Conservation (phyloP, 2,329 filamentous ascomycete species). For the Cladosporium sp. region DNA sequence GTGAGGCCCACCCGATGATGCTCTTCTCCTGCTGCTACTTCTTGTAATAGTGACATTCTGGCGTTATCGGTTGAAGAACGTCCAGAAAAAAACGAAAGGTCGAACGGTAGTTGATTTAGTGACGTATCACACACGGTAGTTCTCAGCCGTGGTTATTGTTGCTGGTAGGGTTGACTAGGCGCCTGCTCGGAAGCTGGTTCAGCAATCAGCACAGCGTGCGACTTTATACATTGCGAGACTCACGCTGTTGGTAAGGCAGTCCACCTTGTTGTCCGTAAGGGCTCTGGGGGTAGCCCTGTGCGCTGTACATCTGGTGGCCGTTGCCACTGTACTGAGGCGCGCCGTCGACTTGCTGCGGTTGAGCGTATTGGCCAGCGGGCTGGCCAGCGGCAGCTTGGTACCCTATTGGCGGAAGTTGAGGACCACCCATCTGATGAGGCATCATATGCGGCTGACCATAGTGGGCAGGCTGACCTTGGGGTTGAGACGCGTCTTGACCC, state of each 20-base stretch:
- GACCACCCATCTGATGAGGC: slow-evolving; percentile 43
- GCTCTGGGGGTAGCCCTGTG: slow-evolving; percentile 48
- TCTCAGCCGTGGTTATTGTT: slow-evolving; percentile 1
- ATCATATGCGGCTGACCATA: slow-evolving; percentile 42
- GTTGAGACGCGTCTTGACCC: slow-evolving; percentile 47
- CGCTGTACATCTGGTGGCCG: slow-evolving; percentile 37
- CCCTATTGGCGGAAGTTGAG: slow-evolving; percentile 49
- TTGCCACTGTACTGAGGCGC: slow-evolving; percentile 44
- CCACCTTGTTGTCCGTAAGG: slow-evolving; percentile 44
- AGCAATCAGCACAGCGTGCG: slow-evolving; percentile 13
- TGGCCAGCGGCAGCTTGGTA: slow-evolving; percentile 46
- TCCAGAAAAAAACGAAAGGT: neutral
- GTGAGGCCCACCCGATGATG: slow-evolving; percentile 8
- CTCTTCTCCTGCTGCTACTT: neutral
- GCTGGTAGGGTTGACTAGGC: slow-evolving; percentile 13
- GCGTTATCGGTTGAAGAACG: neutral
- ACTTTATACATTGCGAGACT: slow-evolving; percentile 16
- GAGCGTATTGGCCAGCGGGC: slow-evolving; percentile 42
- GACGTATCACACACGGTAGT: neutral
- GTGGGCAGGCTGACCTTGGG: slow-evolving; percentile 47
- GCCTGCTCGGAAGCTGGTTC: slow-evolving; percentile 14
- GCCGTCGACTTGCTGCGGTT: slow-evolving; percentile 43
- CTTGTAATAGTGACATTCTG: slow-evolving; percentile 2
- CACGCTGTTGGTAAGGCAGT: slow-evolving; percentile 43
- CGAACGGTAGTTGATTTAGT: neutral